Percentiles rank a stretch among this genome's conserved stretches.
Conservation (phyloP, 108 stramenopile species). For the Nitzschia inconspicua region DNA sequence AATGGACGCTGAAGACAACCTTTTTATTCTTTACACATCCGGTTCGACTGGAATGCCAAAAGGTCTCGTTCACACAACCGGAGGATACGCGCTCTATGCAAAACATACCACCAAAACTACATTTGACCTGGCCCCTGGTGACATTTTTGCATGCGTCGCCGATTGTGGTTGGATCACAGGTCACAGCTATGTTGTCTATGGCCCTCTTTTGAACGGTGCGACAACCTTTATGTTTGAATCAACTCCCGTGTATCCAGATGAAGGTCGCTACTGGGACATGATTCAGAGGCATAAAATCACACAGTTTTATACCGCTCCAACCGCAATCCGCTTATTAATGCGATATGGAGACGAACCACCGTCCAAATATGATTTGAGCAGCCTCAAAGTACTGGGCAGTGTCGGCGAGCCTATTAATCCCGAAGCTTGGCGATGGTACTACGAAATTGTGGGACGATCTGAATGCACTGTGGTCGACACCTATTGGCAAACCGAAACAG, state of each 20-base stretch:
- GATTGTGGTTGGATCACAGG: constrained; percentile 99
- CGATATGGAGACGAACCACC: constrained; percentile 83
- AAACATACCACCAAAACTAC: constrained; percentile 79
- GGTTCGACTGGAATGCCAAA: constrained; percentile 95
- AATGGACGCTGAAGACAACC: constrained; percentile 94
- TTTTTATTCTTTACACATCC: constrained; percentile 96
- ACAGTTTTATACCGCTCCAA: constrained; percentile 89
- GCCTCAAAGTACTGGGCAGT: constrained; percentile 87
- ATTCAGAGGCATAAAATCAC: constrained; percentile 87
- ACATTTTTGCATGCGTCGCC: constrained; percentile 96
- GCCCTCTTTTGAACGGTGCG: constrained; percentile 89
- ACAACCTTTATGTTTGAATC: constrained; percentile 95
- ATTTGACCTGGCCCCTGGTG: constrained; percentile 67
- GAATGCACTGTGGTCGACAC: constrained; percentile 95
- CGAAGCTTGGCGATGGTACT: constrained; percentile 98
- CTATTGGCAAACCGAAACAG: constrained; percentile 99
- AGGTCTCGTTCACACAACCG: constrained; percentile 92
- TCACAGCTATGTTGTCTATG: constrained; percentile 95
- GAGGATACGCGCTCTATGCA: constrained; percentile 93
- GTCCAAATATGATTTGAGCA: constrained; percentile 81
- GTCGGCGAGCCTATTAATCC: constrained; percentile 99
- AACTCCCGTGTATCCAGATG: constrained; percentile 94
- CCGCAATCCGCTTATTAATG: constrained; percentile 98
- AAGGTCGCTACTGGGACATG: constrained; percentile 95
- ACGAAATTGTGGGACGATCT: constrained; percentile 85